phyloP scores from a whole-genome alignment of 176 grass and related monocot species.

The Calamus simplicifolius region DNA sequence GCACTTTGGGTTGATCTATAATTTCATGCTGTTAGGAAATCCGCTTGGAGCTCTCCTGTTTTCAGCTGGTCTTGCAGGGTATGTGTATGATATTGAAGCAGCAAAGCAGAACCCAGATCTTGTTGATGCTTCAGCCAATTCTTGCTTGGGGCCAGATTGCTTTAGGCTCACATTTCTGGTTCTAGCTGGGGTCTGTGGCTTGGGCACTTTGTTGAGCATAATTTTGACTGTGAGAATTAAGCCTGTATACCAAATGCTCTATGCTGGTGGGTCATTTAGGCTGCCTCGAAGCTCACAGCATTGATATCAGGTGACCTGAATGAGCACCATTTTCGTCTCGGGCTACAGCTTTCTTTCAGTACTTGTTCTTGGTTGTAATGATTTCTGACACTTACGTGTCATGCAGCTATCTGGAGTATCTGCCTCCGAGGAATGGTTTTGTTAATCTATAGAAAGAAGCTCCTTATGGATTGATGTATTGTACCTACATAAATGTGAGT shows the following conservation, averaged over 20 bases:
- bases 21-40: constrained; percentile 92
- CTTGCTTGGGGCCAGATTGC: constrained; percentile 70
- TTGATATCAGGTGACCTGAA: constrained; percentile 20
- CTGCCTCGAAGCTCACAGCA: constrained; percentile 60
- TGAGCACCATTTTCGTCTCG: no score
- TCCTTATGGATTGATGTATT: no score
- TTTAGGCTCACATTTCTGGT: constrained; percentile 71
- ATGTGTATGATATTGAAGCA: constrained; percentile 77
- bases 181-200: constrained; percentile 53
- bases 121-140: constrained; percentile 21
- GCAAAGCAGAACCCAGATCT: constrained; percentile 50
- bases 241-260: constrained; percentile 88
- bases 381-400: not conserved
- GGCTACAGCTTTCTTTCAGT: not conserved
- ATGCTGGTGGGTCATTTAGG: constrained; percentile 63
- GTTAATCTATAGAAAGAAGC: no score
- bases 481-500: no score
- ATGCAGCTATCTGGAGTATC: not conserved
- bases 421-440: no score
- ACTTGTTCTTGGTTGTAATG: not conserved
- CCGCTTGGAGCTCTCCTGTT: constrained; percentile 80
- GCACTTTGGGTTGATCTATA: constrained; percentile 87
- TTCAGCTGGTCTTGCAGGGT: constrained; percentile 79
- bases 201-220: constrained; percentile 48
- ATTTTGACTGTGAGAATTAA: constrained; percentile 64